Conservation (phyloP, 1,139 yeast species). For the Lodderomyces beijingensis region DNA sequence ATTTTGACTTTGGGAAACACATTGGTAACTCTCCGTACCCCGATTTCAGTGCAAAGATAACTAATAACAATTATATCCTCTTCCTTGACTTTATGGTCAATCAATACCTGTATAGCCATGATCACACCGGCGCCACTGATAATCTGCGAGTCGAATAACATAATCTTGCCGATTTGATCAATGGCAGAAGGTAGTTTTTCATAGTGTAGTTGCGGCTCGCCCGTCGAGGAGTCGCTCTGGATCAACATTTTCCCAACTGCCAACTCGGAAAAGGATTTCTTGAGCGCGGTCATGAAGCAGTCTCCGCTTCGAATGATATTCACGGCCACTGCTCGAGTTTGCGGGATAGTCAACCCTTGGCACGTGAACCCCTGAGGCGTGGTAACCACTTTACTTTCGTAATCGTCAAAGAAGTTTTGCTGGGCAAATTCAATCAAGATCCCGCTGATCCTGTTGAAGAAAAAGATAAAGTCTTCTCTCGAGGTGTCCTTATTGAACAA, state of each 20-base stretch:
- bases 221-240: conserved; percentile 83
- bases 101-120: conserved; percentile 86
- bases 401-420: conserved; percentile 42
- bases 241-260: conserved; percentile 78
- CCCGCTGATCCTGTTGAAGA: conserved; percentile 75
- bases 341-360: conserved; percentile 34
- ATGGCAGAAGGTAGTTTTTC: conserved; percentile 45
- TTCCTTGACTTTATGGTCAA: conserved; percentile 73
- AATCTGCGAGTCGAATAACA: conserved; percentile 81
- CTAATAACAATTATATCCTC: conserved; percentile 65
- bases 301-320: conserved; percentile 89
- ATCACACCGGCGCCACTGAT: conserved; percentile 92
- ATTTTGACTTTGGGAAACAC: conserved; percentile 70
- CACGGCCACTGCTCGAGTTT: conserved; percentile 61
- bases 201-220: conserved; percentile 89
- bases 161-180: conserved; percentile 38
- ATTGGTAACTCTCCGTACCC: conserved; percentile 65
- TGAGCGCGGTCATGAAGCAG: conserved; percentile 76
- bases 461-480: conserved; percentile 78
- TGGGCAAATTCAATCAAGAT: conserved; percentile 65
- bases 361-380: conserved; percentile 39
- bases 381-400: conserved; percentile 22
- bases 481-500: conserved; percentile 51
- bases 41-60: conserved; percentile 76
- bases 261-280: conserved; percentile 72